Percentiles rank a stretch among this genome's conserved stretches.
phyloP scores from a whole-genome alignment of 2,329 filamentous ascomycete species.

The Cytospora piceae region DNA sequence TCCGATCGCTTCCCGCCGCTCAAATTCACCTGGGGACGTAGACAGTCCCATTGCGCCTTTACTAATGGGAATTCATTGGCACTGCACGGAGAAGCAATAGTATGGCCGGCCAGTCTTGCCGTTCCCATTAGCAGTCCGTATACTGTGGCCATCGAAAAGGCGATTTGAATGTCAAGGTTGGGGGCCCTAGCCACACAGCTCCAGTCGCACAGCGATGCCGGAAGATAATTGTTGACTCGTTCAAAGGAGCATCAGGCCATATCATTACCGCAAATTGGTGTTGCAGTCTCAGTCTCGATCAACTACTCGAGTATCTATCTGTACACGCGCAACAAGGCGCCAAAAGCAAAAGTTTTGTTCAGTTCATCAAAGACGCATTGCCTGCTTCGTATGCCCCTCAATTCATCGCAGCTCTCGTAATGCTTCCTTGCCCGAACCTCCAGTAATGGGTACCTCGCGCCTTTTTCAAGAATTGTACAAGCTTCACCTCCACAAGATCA shows the following conservation, averaged over 20 bases:
- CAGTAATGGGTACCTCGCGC: background rate
- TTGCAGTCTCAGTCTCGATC: conserved; percentile 10
- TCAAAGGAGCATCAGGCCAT: conserved; percentile 11
- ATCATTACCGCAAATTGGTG: conserved; percentile 12
- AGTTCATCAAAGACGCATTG: conserved; percentile 5
- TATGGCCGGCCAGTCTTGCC: no score
- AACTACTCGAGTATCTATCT: conserved; percentile 4
- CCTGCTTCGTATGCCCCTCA: background rate
- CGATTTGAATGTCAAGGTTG: no score
- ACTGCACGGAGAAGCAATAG: no score
- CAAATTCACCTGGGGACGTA: background rate
- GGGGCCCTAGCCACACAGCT: background rate
- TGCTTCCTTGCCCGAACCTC: background rate
- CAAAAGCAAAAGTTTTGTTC: conserved; percentile 1
- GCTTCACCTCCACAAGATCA: conserved; percentile 37
- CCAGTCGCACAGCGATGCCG: background rate
- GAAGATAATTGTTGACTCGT: background rate
- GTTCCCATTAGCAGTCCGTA: background rate
- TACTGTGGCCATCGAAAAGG: background rate
- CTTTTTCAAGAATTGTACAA: background rate
- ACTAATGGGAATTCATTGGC: no score
- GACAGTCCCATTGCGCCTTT: background rate
- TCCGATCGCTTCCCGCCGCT: conserved; percentile 4
- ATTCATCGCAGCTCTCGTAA: no score
- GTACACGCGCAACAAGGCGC: conserved; percentile 17